Percentiles rank a stretch among this genome's conserved stretches.
These are phyloP conservation scores for Yarrowia sp. DNA, from an alignment of 805 yeast genomes.

Conservation along the genomic window DNA sequence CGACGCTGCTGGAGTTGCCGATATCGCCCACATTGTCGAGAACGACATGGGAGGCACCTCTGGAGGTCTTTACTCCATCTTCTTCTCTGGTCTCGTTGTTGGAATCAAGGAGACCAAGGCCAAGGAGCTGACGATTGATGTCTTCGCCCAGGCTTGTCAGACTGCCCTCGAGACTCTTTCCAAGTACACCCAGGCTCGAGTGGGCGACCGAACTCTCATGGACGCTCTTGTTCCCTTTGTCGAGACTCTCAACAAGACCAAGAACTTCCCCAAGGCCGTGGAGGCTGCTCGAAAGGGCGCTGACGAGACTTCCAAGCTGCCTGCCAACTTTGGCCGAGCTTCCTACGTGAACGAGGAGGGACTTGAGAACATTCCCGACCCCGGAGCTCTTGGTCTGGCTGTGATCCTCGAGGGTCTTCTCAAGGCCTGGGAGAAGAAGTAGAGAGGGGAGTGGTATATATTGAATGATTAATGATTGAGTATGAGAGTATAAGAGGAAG, in stretches of 20 bases:
- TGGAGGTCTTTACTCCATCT: constrained; percentile 91
- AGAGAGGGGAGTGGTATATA: neutral
- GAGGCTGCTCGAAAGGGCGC: constrained; percentile 77
- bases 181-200: constrained; percentile 86
- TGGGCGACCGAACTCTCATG: constrained; percentile 86
- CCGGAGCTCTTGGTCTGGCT: constrained; percentile 90
- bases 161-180: constrained; percentile 74
- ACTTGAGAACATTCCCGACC: constrained; percentile 70
- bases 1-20: constrained; percentile 62
- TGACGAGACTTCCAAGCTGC: constrained; percentile 70
- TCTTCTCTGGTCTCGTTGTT: constrained; percentile 74
- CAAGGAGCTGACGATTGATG: constrained; percentile 43
- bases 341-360: constrained; percentile 72
- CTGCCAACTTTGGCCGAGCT: constrained; percentile 93
- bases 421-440: constrained; percentile 32
- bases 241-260: constrained; percentile 59
- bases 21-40: constrained; percentile 83
- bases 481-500: too few relatives aligned
- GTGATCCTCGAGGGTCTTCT: constrained; percentile 58
- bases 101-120: constrained; percentile 52
- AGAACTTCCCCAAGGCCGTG: constrained; percentile 66
- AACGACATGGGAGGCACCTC: constrained; percentile 97
- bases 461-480: too few relatives aligned
- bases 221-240: constrained; percentile 92
- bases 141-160: constrained; percentile 48